Evolutionary conservation across 2,329 filamentous ascomycete species (phyloP), one percentile per base, ranked within the genome.

Genomic region (Alternaria sp.): DNA sequence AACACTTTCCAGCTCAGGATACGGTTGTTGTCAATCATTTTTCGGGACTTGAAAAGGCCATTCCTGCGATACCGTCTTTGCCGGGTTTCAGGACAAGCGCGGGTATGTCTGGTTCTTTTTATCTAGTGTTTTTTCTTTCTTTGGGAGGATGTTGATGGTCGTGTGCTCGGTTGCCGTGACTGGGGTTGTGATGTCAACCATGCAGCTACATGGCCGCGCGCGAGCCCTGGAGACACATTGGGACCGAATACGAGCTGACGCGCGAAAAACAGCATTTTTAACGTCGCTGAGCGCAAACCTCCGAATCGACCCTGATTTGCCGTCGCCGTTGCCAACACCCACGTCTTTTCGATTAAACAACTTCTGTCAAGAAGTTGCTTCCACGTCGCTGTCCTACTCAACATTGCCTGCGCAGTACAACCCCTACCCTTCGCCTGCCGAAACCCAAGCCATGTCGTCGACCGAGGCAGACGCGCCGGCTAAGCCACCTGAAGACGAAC

Each of bases 231-330:
- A 26, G 24, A 48, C 31, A 2, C 39, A 17, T 54, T 51, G 11
- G 26, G 21, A 26, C 36, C 36, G 26, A 34, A 33, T 42, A 36
- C 33, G 14, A 21, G 61, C 69, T 72, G 48, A 72, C 42, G 6
- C 14, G 31, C 46, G 11, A 31, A 21, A 41, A 31, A 49, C 77
- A 95, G 91, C 91, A 26, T 95, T 95, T 81, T 90, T 95, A 78
- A 90, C 88, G 55, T 94, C 92, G 68, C 84, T 95, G 14, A 88
- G 90, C 67, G 90, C 90, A 63, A 95, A 95, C 72, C 85, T 95
- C 54, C 88, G 89, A 68, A 87, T 94, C 57, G 82, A 80, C 68
- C 80, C 81, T 31, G 80, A 82, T 44, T 61, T 86, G 78, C 77
- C 89, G 63, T 85, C 88, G 42, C 88, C 89, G 48, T 83, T 86